Base-by-base conservation (phyloP, 768 basidiomycete genomes). In the Russula vinacea region DNA sequence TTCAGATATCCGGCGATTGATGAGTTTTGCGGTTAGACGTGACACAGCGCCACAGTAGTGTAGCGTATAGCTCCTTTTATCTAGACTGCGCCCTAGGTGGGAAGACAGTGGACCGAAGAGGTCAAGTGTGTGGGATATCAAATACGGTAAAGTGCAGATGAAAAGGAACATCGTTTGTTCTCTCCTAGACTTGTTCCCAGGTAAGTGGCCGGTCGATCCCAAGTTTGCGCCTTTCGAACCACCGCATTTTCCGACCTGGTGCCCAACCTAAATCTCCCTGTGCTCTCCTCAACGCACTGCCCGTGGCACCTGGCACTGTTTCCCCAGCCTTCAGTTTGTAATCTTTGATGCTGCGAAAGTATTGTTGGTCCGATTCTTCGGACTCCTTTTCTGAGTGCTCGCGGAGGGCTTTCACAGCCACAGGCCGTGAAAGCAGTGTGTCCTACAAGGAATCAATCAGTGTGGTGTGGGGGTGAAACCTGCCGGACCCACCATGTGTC, bases 1-100 rank as follows among this genome's bases (percentile, higher is more conserved):
- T 73, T 91, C 91, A 2, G 94, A 94, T 70, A 86, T 96, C 70
- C 79, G 88, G 69, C 80, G 94, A 19, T 88, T 97, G 72, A 92
- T 97, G 51, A 92, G 86, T 68, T 96, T 97, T 74, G 93, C 92
- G 0, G 76, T 93, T 65, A 79, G 93, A 71, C 83, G 91, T 68
- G 92, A 93, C 67, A 77, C 85, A 32, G 53, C 68, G 19, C 57
- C 60, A n/a, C 59, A 62, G 49, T 62, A 67, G 56, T 56, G 13
- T 39, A 10, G 47, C 24, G 17, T 49, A 56, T 56, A 32, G 24
- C 35, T 61, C 8, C 24, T 42, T 33, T 51, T 26, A 44, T 44
- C 29, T 44, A 49, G 5, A 7, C 29, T 55, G 16, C 26, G 16
- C 24, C 13, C 24, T 14, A 40, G n/a, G n/a, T 49, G 35, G 40